These are phyloP conservation scores for Amanita phalloides DNA, from an alignment of 768 basidiomycete species.

Conservation along the genomic window DNA sequence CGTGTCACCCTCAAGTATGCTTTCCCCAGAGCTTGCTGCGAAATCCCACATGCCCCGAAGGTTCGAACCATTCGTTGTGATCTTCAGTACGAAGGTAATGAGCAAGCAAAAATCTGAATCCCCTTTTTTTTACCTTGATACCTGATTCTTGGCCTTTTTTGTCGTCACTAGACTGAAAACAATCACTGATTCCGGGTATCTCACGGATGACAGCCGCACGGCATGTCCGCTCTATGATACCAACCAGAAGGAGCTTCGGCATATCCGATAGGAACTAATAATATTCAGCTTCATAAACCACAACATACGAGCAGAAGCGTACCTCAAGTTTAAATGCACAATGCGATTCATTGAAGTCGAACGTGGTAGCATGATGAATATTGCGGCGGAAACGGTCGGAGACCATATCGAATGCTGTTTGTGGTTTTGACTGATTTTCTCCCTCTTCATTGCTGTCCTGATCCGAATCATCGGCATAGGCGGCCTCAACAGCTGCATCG, in stretches of 20 bases:
- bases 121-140: constrained; percentile 31
- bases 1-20: constrained; percentile 63
- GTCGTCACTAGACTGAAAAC: constrained; percentile 65
- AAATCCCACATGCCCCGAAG: constrained; percentile 83
- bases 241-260: constrained; percentile 90
- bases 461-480: constrained; percentile 36
- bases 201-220: constrained; percentile 79
- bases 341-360: constrained; percentile 52
- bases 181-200: constrained; percentile 80
- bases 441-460: constrained; percentile 13
- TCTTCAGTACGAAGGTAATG: constrained; percentile 21
- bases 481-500: constrained; percentile 55
- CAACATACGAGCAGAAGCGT: constrained; percentile 16
- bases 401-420: constrained; percentile 26
- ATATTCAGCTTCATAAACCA: neutral
- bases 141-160: constrained; percentile 37
- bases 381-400: constrained; percentile 43
- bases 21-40: constrained; percentile 37
- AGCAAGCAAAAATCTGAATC: neutral
- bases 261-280: constrained; percentile 77
- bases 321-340: constrained; percentile 85
- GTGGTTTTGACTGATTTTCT: neutral
- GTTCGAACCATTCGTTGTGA: constrained; percentile 91
- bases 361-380: constrained; percentile 59
- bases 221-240: constrained; percentile 84